Conservation (phyloP, 192 early-diverging fungal species). For the Coemansia sp. region DNA sequence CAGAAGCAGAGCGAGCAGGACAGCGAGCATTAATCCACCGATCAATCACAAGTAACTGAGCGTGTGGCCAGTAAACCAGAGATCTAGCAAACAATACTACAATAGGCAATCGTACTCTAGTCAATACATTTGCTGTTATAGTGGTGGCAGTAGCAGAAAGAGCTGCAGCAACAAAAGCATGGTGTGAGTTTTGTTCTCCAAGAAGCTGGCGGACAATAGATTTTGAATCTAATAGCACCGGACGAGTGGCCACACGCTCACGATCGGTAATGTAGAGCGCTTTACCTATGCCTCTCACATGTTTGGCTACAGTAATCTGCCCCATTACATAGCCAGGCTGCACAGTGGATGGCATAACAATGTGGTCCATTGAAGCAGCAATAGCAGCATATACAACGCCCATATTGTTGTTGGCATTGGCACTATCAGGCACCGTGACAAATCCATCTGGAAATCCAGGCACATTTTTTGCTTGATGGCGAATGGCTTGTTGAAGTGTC, state of each 20-base stretch:
- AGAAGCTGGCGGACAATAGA: neutral
- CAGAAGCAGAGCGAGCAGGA: conserved; percentile 12
- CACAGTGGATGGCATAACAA: conserved; percentile 13
- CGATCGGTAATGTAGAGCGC: conserved; percentile 18
- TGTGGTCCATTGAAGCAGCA: conserved; percentile 19
- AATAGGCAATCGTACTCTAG: conserved; percentile 1
- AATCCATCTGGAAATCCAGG: conserved; percentile 7
- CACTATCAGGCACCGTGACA: conserved; percentile 5
- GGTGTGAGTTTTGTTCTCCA: neutral
- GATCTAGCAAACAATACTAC: conserved; percentile 20
- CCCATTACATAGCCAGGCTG: conserved; percentile 8
- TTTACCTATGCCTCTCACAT: conserved; percentile 11
- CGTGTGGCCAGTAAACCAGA: conserved; percentile 27
- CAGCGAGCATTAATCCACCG: conserved; percentile 27
- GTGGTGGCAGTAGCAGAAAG: conserved; percentile 9
- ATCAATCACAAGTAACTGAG: conserved; percentile 14
- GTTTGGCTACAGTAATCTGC: conserved; percentile 11
- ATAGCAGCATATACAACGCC: conserved; percentile 30
- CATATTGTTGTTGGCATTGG: conserved; percentile 9
- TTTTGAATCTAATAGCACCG: conserved; percentile 1
- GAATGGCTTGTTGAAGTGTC: neutral
- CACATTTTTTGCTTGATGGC: neutral
- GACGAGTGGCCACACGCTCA: conserved; percentile 15
- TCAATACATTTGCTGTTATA: conserved; percentile 16
- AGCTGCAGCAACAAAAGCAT: conserved; percentile 11